phyloP scores from a whole-genome alignment of 225 moss, liverwort and hornwort genomes.

The Bryoerythrophyllum caledonicum region DNA sequence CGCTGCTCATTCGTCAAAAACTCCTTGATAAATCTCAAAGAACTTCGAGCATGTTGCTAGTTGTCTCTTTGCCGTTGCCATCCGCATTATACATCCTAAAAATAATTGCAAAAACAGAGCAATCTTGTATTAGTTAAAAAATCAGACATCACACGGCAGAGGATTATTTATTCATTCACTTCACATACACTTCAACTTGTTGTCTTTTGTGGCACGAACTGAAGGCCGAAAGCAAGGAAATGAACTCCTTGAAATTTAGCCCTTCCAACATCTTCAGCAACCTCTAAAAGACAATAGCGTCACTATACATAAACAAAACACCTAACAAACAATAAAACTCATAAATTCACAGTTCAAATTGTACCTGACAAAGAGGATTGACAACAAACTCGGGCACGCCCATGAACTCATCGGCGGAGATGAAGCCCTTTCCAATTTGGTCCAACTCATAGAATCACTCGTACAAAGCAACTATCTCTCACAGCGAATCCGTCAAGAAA shows the following conservation, averaged over 20 bases:
- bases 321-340: not conserved
- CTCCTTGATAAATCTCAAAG: slow-evolving; percentile 77
- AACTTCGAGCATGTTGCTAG: slow-evolving; percentile 77
- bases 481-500: slow-evolving; percentile 70
- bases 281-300: slow-evolving; percentile 52
- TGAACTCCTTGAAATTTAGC: too few relatives aligned
- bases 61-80: slow-evolving; percentile 77
- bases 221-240: slow-evolving; percentile 76
- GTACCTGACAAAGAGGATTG: slow-evolving; percentile 88
- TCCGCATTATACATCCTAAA: slow-evolving; percentile 85
- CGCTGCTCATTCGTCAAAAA: slow-evolving; percentile 80
- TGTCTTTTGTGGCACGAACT: slow-evolving; percentile 69
- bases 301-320: not conserved
- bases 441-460: slow-evolving; percentile 87
- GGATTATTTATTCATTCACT: not conserved
- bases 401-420: slow-evolving; percentile 97
- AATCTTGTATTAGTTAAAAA: not conserved
- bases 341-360: not conserved
- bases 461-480: slow-evolving; percentile 86
- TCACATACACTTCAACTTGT: slow-evolving; percentile 80
- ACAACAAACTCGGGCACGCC: slow-evolving; percentile 91
- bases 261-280: slow-evolving; percentile 87
- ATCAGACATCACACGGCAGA: not conserved
- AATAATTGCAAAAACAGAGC: slow-evolving; percentile 64
- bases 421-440: slow-evolving; percentile 70